Evolutionary conservation across 75 land plant genomes (phyloP), one percentile per base, ranked within the genome.

Genomic region (Pinus tabuliformis): DNA sequence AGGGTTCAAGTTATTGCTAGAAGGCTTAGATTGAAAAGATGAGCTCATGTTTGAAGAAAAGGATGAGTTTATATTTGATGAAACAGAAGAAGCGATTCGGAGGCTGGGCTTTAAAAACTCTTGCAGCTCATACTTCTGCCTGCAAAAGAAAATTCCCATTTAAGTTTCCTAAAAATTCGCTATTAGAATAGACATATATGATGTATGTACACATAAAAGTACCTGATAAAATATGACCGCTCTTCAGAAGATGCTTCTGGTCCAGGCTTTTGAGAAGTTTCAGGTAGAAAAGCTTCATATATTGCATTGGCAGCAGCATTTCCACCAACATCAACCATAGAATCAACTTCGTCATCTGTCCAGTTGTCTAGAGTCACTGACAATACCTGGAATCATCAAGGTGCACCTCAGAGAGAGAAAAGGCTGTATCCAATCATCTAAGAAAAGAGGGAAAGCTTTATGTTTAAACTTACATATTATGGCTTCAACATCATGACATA

Each of bases 311-410:
- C 92, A 56, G 78, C 81, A 65, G 77, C 77, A 76, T 97, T 97
- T 57, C 98, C 99, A 77, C 99, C 98, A 72, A 81, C 59, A 8
- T 83, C 85, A 54, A 60, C 75, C 87, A 96, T 86, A 56, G 78
- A 22, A 65, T 91, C 90, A 71, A 96, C 91, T 76, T 96, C 93
- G 45, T 87, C 89, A 70, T 92, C 83, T 56, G 91, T 87, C 99
- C 99, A 96, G 12, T 89, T 91, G 84, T 96, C 99, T 71, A 96
- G 74, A 65, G 89, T 94, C 49, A 92, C 86, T 62, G 99, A 96
- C 36, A 94, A 57, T 52, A 96, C 90, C 99, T 96, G 83, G 26
- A 28, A 39, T 11, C 66, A 22, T 71, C 14, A 42, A 77, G 52
- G 39, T 42, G 14, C 72, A 20, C 36, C 52, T 68, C 52, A 68